phyloP scores from a whole-genome alignment of 1,284 basidiomycete species.

The Fomitopsis betulina region DNA sequence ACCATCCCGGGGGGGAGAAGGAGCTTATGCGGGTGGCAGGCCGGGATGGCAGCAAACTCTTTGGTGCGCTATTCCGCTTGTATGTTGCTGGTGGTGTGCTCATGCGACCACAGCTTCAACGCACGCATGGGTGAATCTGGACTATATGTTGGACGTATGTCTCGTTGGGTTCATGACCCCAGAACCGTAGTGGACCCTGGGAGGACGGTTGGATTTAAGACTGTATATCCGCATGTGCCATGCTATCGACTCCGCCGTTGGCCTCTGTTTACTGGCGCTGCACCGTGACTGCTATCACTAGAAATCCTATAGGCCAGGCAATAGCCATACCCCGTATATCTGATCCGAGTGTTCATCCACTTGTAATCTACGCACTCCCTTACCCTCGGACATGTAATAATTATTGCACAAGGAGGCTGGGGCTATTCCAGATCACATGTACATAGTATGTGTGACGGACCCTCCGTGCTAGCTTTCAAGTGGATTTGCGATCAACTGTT shows the following conservation, averaged over 20 bases:
- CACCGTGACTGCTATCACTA: background rate
- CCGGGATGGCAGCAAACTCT: conserved; percentile 90
- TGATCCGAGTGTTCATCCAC: background rate
- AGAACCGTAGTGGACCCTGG: conserved; percentile 25
- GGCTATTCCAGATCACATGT: too few species aligned
- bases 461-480: too few species aligned
- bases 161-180: conserved; percentile 85
- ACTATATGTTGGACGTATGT: conserved; percentile 91
- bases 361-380: too few species aligned
- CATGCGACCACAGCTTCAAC: conserved; percentile 24
- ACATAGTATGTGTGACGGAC: too few species aligned
- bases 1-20: conserved; percentile 92
- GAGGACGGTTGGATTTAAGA: background rate
- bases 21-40: conserved; percentile 97
- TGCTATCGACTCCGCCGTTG: background rate
- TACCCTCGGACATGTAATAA: too few species aligned
- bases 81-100: background rate
- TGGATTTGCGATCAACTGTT: background rate
- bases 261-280: background rate
- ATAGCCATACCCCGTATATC: background rate
- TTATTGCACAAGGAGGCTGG: too few species aligned
- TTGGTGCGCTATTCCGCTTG: conserved; percentile 54
- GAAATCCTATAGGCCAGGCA: background rate
- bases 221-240: background rate
- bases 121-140: conserved; percentile 91